Percentiles rank a stretch among this genome's conserved stretches.
Conservation (phyloP, 2,329 filamentous ascomycete genomes). For the Cucurbitaria berberidis region DNA sequence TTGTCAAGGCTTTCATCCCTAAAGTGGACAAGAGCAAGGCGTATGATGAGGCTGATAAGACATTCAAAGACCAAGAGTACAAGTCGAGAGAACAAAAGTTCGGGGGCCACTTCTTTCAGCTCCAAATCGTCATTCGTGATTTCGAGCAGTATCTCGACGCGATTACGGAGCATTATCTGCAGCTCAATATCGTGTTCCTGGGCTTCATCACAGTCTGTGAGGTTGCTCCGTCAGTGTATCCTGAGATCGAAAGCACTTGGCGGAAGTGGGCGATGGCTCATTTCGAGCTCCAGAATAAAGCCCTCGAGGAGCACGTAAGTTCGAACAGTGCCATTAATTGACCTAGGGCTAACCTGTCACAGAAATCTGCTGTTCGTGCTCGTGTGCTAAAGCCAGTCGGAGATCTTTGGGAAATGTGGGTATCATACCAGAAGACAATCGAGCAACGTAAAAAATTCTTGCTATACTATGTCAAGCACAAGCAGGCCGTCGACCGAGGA, state of each 20-base stretch:
- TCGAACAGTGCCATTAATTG: slow-evolving; percentile 2
- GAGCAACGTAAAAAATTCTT: slow-evolving; percentile 94
- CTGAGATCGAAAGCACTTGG: slow-evolving; percentile 93
- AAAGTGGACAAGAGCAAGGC: slow-evolving; percentile 84
- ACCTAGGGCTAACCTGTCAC: slow-evolving; percentile 21
- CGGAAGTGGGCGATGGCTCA: slow-evolving; percentile 87
- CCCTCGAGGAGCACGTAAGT: slow-evolving; percentile 82
- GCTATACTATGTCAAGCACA: slow-evolving; percentile 82
- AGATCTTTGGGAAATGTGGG: slow-evolving; percentile 77
- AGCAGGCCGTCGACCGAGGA: slow-evolving; percentile 76
- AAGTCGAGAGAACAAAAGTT: slow-evolving; percentile 83
- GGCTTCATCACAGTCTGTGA: slow-evolving; percentile 85
- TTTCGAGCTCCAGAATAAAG: slow-evolving; percentile 81
- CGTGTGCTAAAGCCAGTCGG: slow-evolving; percentile 86
- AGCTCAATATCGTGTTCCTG: slow-evolving; percentile 79
- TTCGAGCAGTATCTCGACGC: slow-evolving; percentile 92
- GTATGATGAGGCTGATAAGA: slow-evolving; percentile 67
- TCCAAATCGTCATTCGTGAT: slow-evolving; percentile 91
- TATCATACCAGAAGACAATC: slow-evolving; percentile 86
- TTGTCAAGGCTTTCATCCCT: slow-evolving; percentile 89
- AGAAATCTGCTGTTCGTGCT: slow-evolving; percentile 72
- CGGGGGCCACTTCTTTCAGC: slow-evolving; percentile 86
- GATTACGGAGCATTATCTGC: slow-evolving; percentile 77
- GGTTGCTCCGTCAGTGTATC: slow-evolving; percentile 64
- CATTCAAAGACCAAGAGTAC: slow-evolving; percentile 80